phyloP scores from a whole-genome alignment of 2,329 filamentous ascomycete species.

The Fusarium protoensiforme region DNA sequence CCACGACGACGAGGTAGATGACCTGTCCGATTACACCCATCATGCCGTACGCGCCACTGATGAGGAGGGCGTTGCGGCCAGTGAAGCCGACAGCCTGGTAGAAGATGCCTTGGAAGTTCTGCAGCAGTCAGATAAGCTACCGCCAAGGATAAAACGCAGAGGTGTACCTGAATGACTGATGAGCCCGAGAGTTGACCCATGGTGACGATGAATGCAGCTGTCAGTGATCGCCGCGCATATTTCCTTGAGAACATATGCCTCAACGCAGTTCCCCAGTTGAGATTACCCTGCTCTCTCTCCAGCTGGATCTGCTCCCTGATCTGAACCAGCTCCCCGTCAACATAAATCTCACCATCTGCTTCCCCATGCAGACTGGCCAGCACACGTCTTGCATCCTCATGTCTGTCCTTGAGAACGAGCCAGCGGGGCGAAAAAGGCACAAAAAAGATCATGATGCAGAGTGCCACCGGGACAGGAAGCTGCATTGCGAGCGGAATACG shows the following conservation, averaged over 20 bases:
- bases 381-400: conserved; percentile 26
- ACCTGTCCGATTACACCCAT: conserved; percentile 46
- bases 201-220: not conserved
- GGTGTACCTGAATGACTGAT: conserved; percentile 29
- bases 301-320: not conserved
- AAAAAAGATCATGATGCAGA: conserved; percentile 17
- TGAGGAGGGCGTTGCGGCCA: conserved; percentile 58
- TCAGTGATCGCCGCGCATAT: not conserved
- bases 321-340: not conserved
- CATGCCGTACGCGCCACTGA: conserved; percentile 55
- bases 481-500: not conserved
- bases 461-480: conserved; percentile 2
- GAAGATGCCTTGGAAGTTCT: conserved; percentile 46
- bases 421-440: not conserved
- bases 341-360: not conserved
- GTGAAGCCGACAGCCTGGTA: conserved; percentile 57
- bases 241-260: not conserved
- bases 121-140: not conserved
- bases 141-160: not conserved
- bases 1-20: conserved; percentile 43
- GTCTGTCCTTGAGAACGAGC: conserved; percentile 6
- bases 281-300: not conserved
- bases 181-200: not conserved
- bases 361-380: not conserved
- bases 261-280: not conserved